Percentiles rank a stretch among this genome's conserved stretches.
Conservation (phyloP, 805 yeast genomes). For the Candida parachauliodes region DNA sequence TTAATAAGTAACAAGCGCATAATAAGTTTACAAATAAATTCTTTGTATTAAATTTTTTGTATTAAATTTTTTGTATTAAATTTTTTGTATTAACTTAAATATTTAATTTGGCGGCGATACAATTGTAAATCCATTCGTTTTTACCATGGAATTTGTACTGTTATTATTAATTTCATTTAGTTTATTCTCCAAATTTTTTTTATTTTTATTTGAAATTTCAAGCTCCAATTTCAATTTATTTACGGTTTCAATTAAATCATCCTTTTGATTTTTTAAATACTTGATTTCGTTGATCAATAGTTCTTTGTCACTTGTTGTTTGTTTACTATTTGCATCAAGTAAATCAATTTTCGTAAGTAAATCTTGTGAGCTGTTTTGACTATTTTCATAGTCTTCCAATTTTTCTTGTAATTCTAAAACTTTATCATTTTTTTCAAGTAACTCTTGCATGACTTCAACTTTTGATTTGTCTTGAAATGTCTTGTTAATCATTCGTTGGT, state of each 20-base stretch:
- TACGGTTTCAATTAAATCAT: constrained; percentile 39
- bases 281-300: constrained; percentile 16
- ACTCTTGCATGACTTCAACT: constrained; percentile 46
- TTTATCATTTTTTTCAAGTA: constrained; percentile 46
- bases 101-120: constrained; percentile 27
- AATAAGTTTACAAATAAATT: no score
- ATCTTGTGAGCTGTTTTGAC: constrained; percentile 13
- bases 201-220: constrained; percentile 32
- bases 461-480: constrained; percentile 42
- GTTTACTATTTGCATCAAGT: background rate
- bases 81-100: constrained; percentile 14
- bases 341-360: background rate
- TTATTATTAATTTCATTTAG: constrained; percentile 18
- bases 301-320: background rate
- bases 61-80: constrained; percentile 12
- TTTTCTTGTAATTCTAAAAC: constrained; percentile 46
- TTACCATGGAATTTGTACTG: constrained; percentile 36
- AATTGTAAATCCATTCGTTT: constrained; percentile 38
- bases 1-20: background rate
- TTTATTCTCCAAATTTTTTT: constrained; percentile 29
- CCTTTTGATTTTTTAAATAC: constrained; percentile 29
- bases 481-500: constrained; percentile 60
- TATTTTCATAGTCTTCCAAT: constrained; percentile 30
- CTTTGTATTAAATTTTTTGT: background rate
- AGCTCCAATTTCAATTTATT: constrained; percentile 36